These are phyloP conservation scores for Pisolithus thermaeus DNA, from an alignment of 1,284 basidiomycete genomes.

Conservation along the genomic window DNA sequence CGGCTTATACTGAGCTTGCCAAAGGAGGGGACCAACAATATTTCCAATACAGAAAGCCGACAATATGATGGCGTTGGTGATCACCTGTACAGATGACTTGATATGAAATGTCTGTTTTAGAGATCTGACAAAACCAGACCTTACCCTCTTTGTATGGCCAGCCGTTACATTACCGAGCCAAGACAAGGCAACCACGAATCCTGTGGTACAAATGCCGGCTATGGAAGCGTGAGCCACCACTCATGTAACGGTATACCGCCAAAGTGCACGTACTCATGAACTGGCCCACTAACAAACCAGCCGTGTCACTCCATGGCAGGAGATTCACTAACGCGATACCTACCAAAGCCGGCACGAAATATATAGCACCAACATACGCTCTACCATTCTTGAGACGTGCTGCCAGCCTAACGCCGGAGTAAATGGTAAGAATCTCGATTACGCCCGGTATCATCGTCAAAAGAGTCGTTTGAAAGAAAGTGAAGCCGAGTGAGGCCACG, in stretches of 20 bases:
- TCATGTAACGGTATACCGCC: not conserved
- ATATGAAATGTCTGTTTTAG: not conserved
- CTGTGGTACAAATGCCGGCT: slow-evolving; percentile 39
- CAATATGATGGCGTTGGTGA: slow-evolving; percentile 43
- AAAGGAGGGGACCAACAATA: slow-evolving; percentile 59
- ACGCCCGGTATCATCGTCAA: slow-evolving; percentile 43
- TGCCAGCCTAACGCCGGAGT: slow-evolving; percentile 34
- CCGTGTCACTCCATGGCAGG: slow-evolving; percentile 40
- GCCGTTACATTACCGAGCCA: slow-evolving; percentile 43
- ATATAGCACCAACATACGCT: slow-evolving; percentile 38
- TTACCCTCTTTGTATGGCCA: slow-evolving; percentile 47
- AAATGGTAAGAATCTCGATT: slow-evolving; percentile 41
- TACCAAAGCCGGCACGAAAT: slow-evolving; percentile 44
- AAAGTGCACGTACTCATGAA: slow-evolving; percentile 6
- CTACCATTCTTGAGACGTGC: slow-evolving; percentile 28
- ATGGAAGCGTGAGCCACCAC: not conserved
- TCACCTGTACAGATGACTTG: slow-evolving; percentile 1
- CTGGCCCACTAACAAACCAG: slow-evolving; percentile 34
- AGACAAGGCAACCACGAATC: slow-evolving; percentile 43
- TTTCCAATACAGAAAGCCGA: slow-evolving; percentile 48
- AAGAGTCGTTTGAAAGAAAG: slow-evolving; percentile 42
- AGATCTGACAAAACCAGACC: slow-evolving; percentile 5
- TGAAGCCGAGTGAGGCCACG: slow-evolving; percentile 45
- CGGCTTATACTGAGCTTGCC: slow-evolving; percentile 58
- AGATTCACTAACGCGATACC: slow-evolving; percentile 41